Evolutionary conservation across 805 yeast species (phyloP), one percentile per base, ranked within the genome.

Genomic region (Metschnikowia anglica): DNA sequence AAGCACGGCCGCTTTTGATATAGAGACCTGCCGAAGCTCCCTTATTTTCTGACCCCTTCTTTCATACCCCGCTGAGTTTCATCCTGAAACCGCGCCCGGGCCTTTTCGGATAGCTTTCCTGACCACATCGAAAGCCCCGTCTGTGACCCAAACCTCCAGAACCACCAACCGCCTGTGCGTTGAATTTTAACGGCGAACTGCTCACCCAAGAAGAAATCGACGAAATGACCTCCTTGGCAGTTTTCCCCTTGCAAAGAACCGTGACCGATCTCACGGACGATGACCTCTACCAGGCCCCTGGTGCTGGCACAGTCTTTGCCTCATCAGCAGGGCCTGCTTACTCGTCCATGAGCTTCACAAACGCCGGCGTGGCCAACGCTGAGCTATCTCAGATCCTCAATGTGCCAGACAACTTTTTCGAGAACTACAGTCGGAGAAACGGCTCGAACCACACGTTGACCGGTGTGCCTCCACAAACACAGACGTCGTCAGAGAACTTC

Each of bases 211-310:
- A 40, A 20, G 44, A 40, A 40, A 40, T 40, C 30, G 40, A 46
- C 37, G 41, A 25, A 41, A 75, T 75, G 80, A 68, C 79, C 17
- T 75, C 80, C 12, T 57, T 71, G 41, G 74, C 77, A n/a, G 60
- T 66, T 17, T 68, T 74, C 45, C 83, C 82, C 19, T 62, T 76
- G 30, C 74, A 76, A 57, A 73, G 80, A 52, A 68, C 83, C 16
- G 58, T 77, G 41, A 75, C 80, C 13, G 83, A 79, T 48, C 74
- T 78, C 16, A 71, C 78, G 72, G 84, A 79, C 48, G 84, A 80
- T 42, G 85, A 79, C 46, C 61, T 79, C 23, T 78, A 77, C 49
- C 74, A 70, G 35, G 50, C 47, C 17, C 51, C 51, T 31, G 30
- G 35, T 17, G 25, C 33, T 5, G 34, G 41, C 15, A 40, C 47